Evolutionary conservation across 768 basidiomycete species (phyloP).

Genomic region (Amanita rubescens): DNA sequence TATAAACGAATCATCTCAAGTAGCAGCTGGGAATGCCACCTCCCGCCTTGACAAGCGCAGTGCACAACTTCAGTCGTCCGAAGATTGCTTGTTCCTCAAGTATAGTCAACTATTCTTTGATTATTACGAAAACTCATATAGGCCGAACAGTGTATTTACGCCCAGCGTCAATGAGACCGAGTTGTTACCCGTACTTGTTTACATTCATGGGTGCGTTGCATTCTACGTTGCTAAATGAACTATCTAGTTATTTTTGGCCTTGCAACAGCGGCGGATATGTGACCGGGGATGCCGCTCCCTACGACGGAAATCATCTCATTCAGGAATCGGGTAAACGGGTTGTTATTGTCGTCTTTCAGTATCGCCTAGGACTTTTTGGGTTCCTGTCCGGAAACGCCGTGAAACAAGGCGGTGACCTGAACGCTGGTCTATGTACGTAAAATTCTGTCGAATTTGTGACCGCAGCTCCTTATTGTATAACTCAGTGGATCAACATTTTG

Average conservation of each 20-base stretch:
- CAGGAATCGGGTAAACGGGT: slow-evolving; percentile 25
- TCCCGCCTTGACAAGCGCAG: no score
- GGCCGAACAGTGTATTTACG: slow-evolving; percentile 23
- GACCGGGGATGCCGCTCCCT: slow-evolving; percentile 15
- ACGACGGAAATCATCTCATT: slow-evolving; percentile 30
- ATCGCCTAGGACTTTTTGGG: slow-evolving; percentile 37
- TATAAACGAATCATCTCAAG: slow-evolving; percentile 5
- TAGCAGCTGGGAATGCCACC: no score
- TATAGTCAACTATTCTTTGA: slow-evolving; percentile 8
- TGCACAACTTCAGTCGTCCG: slow-evolving; percentile 14
- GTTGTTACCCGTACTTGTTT: slow-evolving; percentile 32
- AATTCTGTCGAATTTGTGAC: not conserved
- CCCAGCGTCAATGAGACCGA: slow-evolving; percentile 22
- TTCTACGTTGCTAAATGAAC: not conserved
- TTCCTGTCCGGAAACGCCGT: slow-evolving; percentile 38
- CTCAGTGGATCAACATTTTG: slow-evolving; percentile 38
- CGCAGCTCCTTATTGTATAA: no score
- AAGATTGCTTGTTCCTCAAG: slow-evolving; percentile 38
- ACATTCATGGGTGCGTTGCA: slow-evolving; percentile 33
- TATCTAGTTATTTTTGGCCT: not conserved
- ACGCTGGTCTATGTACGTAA: slow-evolving; percentile 39
- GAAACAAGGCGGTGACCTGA: slow-evolving; percentile 34
- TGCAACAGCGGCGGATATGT: slow-evolving; percentile 28
- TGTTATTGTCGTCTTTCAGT: slow-evolving; percentile 34
- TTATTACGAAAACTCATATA: not conserved